Percentiles rank a stretch among this genome's conserved stretches.
These are phyloP conservation scores for Cyberlindnera veronae DNA, from an alignment of 805 yeast genomes.

Conservation along the genomic window DNA sequence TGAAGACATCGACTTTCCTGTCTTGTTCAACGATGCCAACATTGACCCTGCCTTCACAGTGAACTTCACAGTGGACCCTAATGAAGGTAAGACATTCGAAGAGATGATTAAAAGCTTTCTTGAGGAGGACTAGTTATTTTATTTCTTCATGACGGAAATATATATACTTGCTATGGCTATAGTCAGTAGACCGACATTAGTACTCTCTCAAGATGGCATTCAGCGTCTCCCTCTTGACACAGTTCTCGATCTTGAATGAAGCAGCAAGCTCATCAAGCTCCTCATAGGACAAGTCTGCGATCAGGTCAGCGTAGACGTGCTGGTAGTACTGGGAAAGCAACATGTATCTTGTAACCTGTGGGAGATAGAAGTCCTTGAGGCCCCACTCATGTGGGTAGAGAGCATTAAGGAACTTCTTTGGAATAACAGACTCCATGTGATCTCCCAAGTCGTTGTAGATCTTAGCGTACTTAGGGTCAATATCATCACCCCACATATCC, in stretches of 20 bases:
- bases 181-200: too few relatives aligned
- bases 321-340: constrained; percentile 41
- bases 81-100: too few relatives aligned
- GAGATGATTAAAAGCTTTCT: too few relatives aligned
- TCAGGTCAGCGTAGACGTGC: constrained; percentile 44
- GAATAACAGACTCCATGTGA: constrained; percentile 38
- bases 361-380: constrained; percentile 34
- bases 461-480: constrained; percentile 37
- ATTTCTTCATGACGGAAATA: too few relatives aligned
- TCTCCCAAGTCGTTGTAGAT: constrained; percentile 35
- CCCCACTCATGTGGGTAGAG: constrained; percentile 43
- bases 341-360: constrained; percentile 42
- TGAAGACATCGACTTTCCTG: too few relatives aligned
- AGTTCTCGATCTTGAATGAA: constrained; percentile 46
- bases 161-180: too few relatives aligned
- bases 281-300: constrained; percentile 38
- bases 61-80: too few relatives aligned
- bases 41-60: too few relatives aligned
- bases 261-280: constrained; percentile 50
- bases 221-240: constrained; percentile 39
- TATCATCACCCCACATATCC: constrained; percentile 50
- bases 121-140: too few relatives aligned
- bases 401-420: constrained; percentile 37
- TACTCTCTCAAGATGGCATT: constrained; percentile 27
- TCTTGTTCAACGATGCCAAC: too few relatives aligned